phyloP scores from a whole-genome alignment of 371 early-diverging fungal genomes.

The Nematocida parisii region DNA sequence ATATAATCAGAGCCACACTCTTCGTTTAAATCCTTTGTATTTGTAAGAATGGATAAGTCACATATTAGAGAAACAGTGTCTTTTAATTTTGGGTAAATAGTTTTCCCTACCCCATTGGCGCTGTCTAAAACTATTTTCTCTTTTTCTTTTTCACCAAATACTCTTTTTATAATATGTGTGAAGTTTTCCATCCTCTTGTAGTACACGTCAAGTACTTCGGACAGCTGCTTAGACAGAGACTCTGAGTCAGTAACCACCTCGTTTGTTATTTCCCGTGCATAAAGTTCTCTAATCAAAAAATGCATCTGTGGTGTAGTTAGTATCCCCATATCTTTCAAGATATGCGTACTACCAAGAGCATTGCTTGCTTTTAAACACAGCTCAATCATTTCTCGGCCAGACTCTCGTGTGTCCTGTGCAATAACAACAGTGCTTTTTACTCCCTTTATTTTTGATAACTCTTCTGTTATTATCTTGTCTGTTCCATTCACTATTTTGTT shows the following conservation, averaged over 20 bases:
- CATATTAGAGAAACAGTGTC: not conserved
- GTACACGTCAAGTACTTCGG: constrained; percentile 7
- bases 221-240: not conserved
- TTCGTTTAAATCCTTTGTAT: constrained; percentile 59
- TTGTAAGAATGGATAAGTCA: constrained; percentile 18
- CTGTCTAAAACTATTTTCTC: constrained; percentile 39
- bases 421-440: constrained; percentile 36
- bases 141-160: constrained; percentile 22
- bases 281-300: constrained; percentile 34
- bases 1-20: constrained; percentile 92
- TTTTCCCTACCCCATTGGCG: constrained; percentile 54
- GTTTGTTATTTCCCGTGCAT: not conserved
- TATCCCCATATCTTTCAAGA: constrained; percentile 78
- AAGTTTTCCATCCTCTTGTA: constrained; percentile 15
- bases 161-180: constrained; percentile 5
- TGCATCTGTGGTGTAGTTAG: constrained; percentile 93
- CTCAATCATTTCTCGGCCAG: constrained; percentile 77
- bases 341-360: constrained; percentile 72
- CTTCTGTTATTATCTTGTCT: constrained; percentile 72
- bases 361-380: constrained; percentile 78
- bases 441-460: constrained; percentile 56
- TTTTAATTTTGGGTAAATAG: not conserved
- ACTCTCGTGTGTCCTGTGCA: constrained; percentile 73
- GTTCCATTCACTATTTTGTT: constrained; percentile 82
- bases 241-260: not conserved